Conservation (phyloP, 2,329 filamentous ascomycete genomes). For the Aspergillus proliferans region DNA sequence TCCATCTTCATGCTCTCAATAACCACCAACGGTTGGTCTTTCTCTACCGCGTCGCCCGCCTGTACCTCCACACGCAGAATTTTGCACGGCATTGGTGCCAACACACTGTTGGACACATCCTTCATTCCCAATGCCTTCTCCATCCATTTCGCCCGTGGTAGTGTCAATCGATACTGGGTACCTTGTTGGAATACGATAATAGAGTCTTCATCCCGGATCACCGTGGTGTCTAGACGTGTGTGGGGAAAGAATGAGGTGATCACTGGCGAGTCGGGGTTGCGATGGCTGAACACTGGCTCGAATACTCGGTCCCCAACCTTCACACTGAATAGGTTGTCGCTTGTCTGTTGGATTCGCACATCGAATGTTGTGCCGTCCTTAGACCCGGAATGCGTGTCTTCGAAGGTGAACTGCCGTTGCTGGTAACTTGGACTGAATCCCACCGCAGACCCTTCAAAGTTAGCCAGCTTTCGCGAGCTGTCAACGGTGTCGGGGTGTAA, state of each 20-base stretch:
- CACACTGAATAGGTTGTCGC: constrained; percentile 45
- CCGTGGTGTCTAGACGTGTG: constrained; percentile 70
- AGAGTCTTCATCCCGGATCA: constrained; percentile 50
- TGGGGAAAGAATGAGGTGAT: constrained; percentile 74
- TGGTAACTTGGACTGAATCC: constrained; percentile 60
- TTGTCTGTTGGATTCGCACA: constrained; percentile 49
- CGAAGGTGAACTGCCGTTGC: constrained; percentile 55
- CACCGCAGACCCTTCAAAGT: constrained; percentile 30
- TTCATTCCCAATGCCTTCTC: constrained; percentile 81
- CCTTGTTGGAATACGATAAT: constrained; percentile 72
- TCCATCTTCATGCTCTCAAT: constrained; percentile 92
- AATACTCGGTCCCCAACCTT: constrained; percentile 36
- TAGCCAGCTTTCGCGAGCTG: constrained; percentile 16
- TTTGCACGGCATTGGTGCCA: constrained; percentile 97
- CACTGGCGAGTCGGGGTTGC: constrained; percentile 40
- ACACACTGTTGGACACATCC: constrained; percentile 72
- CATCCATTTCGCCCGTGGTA: constrained; percentile 66
- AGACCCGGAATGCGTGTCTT: constrained; percentile 42
- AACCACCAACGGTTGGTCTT: constrained; percentile 82
- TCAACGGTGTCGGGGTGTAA: constrained; percentile 45
- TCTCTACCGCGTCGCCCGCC: constrained; percentile 74
- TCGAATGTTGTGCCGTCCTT: constrained; percentile 33
- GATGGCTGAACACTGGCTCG: constrained; percentile 44
- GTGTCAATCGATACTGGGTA: constrained; percentile 50
- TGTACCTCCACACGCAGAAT: constrained; percentile 81